These are phyloP conservation scores for Penicillium sp. DNA, from an alignment of 2,329 filamentous ascomycete species.

Conservation along the genomic window DNA sequence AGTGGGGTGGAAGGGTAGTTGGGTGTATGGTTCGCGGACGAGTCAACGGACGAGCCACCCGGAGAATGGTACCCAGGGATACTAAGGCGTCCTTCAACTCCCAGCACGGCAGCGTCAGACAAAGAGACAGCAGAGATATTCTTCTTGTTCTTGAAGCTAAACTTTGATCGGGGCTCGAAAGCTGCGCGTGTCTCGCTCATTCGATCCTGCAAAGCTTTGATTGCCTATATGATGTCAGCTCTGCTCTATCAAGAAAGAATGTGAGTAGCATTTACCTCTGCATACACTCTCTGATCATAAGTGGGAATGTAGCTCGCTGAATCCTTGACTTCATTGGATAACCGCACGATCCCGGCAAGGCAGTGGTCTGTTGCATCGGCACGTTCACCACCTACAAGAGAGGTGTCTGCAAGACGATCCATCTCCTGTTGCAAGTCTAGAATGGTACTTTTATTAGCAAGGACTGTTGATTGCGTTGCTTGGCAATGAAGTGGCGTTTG, in stretches of 20 bases:
- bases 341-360: constrained; percentile 71
- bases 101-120: constrained; percentile 55
- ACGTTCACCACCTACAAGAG: constrained; percentile 68
- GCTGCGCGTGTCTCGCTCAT: constrained; percentile 67
- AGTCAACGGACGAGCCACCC: constrained; percentile 42
- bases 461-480: neutral
- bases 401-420: constrained; percentile 60
- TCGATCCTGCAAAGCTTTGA: constrained; percentile 77
- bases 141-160: constrained; percentile 71
- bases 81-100: constrained; percentile 46
- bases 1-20: constrained; percentile 37
- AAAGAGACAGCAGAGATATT: constrained; percentile 55
- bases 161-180: constrained; percentile 72
- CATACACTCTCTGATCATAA: constrained; percentile 85
- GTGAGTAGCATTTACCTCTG: constrained; percentile 55
- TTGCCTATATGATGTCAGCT: constrained; percentile 53
- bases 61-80: constrained; percentile 44
- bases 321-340: constrained; percentile 83
- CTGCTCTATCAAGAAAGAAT: neutral
- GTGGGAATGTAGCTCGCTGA: constrained; percentile 77
- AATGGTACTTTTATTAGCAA: constrained; percentile 16
- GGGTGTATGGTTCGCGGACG: constrained; percentile 36
- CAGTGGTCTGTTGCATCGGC: constrained; percentile 78
- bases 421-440: constrained; percentile 76
- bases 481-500: constrained; percentile 12